Evolutionary conservation across 2,329 filamentous ascomycete species (phyloP), one percentile per base, ranked within the genome.

Genomic region (Elsinoe arachidis): DNA sequence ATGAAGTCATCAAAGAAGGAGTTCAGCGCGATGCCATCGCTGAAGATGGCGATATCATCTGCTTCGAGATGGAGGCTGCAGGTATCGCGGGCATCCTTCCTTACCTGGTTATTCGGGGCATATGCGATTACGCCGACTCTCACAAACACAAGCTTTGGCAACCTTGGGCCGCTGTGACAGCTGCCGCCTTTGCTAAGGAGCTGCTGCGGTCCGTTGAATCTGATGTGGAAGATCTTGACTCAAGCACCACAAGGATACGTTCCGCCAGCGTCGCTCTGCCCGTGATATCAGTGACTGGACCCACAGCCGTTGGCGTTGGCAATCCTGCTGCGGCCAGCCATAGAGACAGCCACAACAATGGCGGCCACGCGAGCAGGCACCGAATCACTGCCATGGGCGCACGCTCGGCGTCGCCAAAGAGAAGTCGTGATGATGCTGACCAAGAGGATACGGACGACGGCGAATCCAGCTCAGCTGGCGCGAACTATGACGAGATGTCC

Each of bases 181-280:
- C 59, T 19, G 59, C 59, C 23, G 59, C 59, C 5, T 61, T n/a
- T 51, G 57, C 59, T 17, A 60, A 60, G 23, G 54, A 57, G 30
- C 55, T 57, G 3, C 34, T 55, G 12, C 17, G 43, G 7, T 23
- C 23, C 19, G 23, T 26, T 3, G 19, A 46, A 15, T 21, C 15
- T 15, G 19, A 12, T 21, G 19, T 12, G 17, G 43, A 9, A 23
- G 10, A 7, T 7, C 9, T 12, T 30, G 43, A 23, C 19, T 9
- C 23, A 23, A 21, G 23, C 14, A 12, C 17, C 12, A 10, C 43
- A 26, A 46, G 15, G 43, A 14, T 26, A 26, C 23, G 23, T 26
- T 26, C 23, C 23, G 6, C 38, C 19, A 17, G n/a, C 38, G 19
- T 41, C 7, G 19, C 38, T 15, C n/a, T 41, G 38, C 38, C 38